Evolutionary conservation across 441 rosid species (phyloP).

Genomic region (Theobroma grandiflorum): DNA sequence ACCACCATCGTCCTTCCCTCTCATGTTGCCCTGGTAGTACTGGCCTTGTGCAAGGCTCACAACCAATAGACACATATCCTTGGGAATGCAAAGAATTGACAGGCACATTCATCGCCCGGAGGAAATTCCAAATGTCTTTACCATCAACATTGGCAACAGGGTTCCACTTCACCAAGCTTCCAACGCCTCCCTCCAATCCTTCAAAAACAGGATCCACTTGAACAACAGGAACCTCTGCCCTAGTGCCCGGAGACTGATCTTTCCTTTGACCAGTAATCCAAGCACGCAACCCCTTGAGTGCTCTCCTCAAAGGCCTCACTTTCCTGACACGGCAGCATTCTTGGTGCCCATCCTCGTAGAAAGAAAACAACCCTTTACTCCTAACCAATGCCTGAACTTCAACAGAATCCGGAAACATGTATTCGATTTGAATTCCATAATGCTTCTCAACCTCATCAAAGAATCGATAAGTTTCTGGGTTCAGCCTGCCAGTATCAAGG

Average conservation of each 20-base stretch:
- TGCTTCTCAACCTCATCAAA: constrained; percentile 83
- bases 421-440: constrained; percentile 82
- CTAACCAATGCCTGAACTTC: constrained; percentile 95
- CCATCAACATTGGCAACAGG: constrained; percentile 87
- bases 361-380: constrained; percentile 91
- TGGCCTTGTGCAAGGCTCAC: constrained; percentile 94
- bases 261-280: constrained; percentile 99
- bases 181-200: constrained; percentile 83
- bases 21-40: constrained; percentile 96
- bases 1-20: constrained; percentile 99
- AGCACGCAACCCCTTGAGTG: constrained; percentile 86
- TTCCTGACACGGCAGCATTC: constrained; percentile 98
- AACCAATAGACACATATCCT: constrained; percentile 89
- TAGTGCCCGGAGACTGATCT: constrained; percentile 90
- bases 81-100: constrained; percentile 76
- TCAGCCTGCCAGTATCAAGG: constrained; percentile 93
- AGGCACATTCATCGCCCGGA: constrained; percentile 85
- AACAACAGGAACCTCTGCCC: constrained; percentile 86
- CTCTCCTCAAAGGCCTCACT: constrained; percentile 91
- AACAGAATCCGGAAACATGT: constrained; percentile 96
- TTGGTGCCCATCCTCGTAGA: constrained; percentile 96
- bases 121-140: constrained; percentile 77
- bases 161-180: constrained; percentile 95
- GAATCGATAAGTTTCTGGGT: constrained; percentile 81
- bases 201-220: constrained; percentile 94